Evolutionary conservation across 139 green algal genomes (phyloP).

Genomic region (Coelastrella sp.): DNA sequence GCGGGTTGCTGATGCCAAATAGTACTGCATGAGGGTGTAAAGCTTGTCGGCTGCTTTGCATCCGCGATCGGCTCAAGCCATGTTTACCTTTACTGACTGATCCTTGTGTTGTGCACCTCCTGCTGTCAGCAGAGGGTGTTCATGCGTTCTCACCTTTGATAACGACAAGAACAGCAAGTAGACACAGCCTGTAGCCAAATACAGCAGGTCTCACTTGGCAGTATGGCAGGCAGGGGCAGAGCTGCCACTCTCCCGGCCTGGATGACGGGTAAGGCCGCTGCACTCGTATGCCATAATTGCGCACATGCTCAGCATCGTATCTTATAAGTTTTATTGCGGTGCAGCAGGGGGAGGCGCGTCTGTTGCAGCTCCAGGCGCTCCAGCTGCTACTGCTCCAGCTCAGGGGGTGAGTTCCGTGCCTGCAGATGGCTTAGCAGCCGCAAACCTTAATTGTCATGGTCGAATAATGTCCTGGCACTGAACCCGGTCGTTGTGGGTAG

Average conservation of each 20-base stretch:
- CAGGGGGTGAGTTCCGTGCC: background rate
- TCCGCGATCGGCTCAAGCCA: too few species aligned
- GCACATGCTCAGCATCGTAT: background rate
- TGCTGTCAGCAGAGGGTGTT: background rate
- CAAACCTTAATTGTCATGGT: background rate
- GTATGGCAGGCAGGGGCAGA: constrained; percentile 60
- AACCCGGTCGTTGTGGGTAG: too few species aligned
- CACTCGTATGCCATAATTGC: background rate
- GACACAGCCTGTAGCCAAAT: background rate
- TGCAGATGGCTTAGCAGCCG: background rate
- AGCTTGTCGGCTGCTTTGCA: too few species aligned
- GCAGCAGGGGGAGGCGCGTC: background rate
- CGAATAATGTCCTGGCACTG: too few species aligned
- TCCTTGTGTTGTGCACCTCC: background rate
- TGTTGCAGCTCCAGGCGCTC: constrained; percentile 29
- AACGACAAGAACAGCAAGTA: background rate
- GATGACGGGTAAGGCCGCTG: constrained; percentile 61
- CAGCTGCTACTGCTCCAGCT: constrained; percentile 48
- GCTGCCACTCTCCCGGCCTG: constrained; percentile 68
- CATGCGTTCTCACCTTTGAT: background rate
- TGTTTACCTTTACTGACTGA: background rate
- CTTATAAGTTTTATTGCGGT: background rate
- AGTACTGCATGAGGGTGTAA: too few species aligned
- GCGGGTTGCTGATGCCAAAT: too few species aligned
- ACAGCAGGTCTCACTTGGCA: background rate